Percentiles rank a stretch among this genome's conserved stretches.
Evolutionary conservation across 371 early-diverging fungal species (phyloP).

Genomic region (Massospora cicadina): DNA sequence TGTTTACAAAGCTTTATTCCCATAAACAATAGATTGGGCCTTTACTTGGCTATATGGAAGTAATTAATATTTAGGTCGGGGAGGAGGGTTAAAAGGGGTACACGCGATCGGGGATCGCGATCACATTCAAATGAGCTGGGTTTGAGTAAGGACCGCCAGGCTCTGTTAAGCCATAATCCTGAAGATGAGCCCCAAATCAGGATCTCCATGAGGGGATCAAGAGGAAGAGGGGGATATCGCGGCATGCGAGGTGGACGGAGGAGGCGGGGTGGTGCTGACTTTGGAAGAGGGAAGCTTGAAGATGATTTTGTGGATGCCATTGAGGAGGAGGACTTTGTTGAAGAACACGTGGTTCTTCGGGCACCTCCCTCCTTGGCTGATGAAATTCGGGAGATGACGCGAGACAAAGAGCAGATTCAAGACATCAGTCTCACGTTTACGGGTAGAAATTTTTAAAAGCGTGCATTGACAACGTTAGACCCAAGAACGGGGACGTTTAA

Average conservation of each 20-base stretch:
- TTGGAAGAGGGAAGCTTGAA: not conserved
- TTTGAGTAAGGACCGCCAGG: not conserved
- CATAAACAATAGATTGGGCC: too few relatives aligned
- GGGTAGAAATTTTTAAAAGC: too few relatives aligned
- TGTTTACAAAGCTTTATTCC: too few relatives aligned
- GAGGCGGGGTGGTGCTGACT: not conserved
- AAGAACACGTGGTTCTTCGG: not conserved
- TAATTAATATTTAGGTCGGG: not conserved
- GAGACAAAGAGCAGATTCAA: not conserved
- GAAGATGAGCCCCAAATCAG: not conserved
- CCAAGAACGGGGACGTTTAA: constrained; percentile 46
- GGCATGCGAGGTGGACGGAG: not conserved
- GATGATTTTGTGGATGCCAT: not conserved
- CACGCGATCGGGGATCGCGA: not conserved
- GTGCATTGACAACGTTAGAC: constrained; percentile 23
- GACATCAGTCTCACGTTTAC: not conserved
- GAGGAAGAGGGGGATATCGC: not conserved
- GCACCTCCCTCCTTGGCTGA: not conserved
- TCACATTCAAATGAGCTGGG: not conserved
- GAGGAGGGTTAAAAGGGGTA: not conserved
- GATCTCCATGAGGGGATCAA: not conserved
- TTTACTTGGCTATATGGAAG: too few relatives aligned
- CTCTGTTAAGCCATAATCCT: not conserved
- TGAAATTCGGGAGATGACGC: not conserved
- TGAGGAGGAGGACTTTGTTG: constrained; percentile 4